Evolutionary conservation across 106 monocot species (phyloP).

Genomic region (Apostasia ramifera): DNA sequence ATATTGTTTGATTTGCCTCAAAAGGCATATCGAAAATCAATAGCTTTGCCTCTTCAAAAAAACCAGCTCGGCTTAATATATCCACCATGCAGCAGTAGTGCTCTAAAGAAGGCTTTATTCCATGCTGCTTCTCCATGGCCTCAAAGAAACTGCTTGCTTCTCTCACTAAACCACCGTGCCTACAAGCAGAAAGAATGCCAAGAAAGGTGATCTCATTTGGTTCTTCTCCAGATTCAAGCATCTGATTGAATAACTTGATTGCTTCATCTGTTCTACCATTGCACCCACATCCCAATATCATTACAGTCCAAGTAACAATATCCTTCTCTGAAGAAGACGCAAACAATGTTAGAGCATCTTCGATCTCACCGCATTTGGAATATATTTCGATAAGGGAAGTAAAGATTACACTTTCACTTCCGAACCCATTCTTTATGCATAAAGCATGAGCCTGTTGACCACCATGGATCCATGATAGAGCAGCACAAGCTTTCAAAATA

Average conservation of each 20-base stretch:
- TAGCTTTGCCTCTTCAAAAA: constrained; percentile 32
- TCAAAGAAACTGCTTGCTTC: constrained; percentile 40
- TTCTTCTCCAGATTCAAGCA: constrained; percentile 38
- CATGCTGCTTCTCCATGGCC: constrained; percentile 23
- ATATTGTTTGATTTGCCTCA: constrained; percentile 24
- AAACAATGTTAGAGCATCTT: constrained; percentile 36
- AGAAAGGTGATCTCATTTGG: constrained; percentile 62
- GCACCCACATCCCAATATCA: constrained; percentile 51
- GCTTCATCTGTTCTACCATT: constrained; percentile 63
- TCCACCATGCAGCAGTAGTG: constrained; percentile 65
- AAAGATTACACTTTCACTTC: constrained; percentile 24
- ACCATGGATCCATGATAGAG: constrained; percentile 21
- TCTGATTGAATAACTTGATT: constrained; percentile 35
- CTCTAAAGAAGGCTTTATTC: constrained; percentile 35
- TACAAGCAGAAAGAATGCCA: constrained; percentile 68
- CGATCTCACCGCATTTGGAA: constrained; percentile 63
- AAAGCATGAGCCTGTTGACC: constrained; percentile 54
- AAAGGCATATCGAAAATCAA: constrained; percentile 39
- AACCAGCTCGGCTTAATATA: constrained; percentile 45
- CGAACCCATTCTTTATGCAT: constrained; percentile 35
- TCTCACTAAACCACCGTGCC: constrained; percentile 54
- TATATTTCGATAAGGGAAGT: constrained; percentile 69
- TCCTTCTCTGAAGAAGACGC: constrained; percentile 20
- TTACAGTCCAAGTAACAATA: constrained; percentile 47
- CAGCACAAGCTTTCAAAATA: constrained; percentile 49